phyloP scores from a whole-genome alignment of 768 basidiomycete genomes.

The Rhodocollybia butyracea region DNA sequence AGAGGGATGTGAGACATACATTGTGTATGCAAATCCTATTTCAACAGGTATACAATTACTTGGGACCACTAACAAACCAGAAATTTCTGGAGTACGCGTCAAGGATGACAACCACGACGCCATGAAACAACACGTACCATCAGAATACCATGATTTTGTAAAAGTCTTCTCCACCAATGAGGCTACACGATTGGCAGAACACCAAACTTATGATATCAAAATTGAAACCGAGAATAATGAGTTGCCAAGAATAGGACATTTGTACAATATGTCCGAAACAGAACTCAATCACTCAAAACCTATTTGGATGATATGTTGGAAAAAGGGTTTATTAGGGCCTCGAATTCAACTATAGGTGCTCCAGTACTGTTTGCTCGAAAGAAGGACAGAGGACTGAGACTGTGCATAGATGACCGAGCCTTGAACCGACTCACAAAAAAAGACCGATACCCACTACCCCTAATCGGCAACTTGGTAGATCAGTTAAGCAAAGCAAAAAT shows the following conservation, averaged over 20 bases:
- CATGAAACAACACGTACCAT: background rate
- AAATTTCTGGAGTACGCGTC: too few relatives aligned
- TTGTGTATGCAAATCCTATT: too few relatives aligned
- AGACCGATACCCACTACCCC: constrained; percentile 24
- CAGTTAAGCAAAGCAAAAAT: constrained; percentile 16
- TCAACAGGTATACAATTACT: too few relatives aligned
- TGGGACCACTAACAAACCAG: too few relatives aligned
- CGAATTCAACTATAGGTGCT: background rate
- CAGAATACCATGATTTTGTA: background rate
- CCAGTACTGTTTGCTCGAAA: constrained; percentile 8
- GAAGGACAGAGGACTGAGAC: constrained; percentile 3
- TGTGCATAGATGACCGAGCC: constrained; percentile 9
- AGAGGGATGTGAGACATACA: too few relatives aligned
- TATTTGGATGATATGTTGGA: constrained; percentile 20
- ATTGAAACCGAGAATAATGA: constrained; percentile 13
- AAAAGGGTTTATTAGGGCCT: too few relatives aligned
- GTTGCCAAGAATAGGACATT: constrained; percentile 11
- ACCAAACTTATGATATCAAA: constrained; percentile 17
- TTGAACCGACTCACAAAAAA: constrained; percentile 22
- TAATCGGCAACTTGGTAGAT: constrained; percentile 22
- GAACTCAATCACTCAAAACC: constrained; percentile 15
- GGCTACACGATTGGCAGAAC: constrained; percentile 2
- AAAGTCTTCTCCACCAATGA: background rate
- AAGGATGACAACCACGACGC: too few relatives aligned
- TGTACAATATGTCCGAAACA: constrained; percentile 20